Base-by-base conservation (phyloP, 192 early-diverging fungal genomes). In the Chytriomyces hyalinus region DNA sequence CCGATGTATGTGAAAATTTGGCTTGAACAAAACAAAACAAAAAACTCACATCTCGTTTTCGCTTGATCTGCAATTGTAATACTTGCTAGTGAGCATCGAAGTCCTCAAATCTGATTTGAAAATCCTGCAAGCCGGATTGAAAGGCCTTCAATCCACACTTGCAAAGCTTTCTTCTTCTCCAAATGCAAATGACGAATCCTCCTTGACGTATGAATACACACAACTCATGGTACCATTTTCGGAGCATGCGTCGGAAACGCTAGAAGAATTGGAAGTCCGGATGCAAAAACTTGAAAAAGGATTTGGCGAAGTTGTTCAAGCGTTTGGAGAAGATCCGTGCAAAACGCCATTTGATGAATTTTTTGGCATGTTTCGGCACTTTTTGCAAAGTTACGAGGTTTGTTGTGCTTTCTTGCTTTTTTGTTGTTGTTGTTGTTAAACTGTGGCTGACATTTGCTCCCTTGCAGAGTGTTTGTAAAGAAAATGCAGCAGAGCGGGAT, bases 341-440 rank as follows among this genome's bases (percentile, higher is more conserved):
- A 81, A 77, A 72, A 80, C 69, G 9, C 68, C 73, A 26, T 73
- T 73, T 48, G 81, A 85, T 28, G 81, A 85, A 45, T 85, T 85
- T 77, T 81, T 85, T 53, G 17, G 20, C 8, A 65, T 85, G 20
- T 85, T 85, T 68, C 70, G 59, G 28, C 49, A 73, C 2, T 85
- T 85, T 80, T 46, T 83, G 59, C 62, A 70, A 45, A 66, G 67
- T 17, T 85, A 78, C 67, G 61, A 80, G 72, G 84, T 84, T 46
- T 20, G 76, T 59, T 15, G 17, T 5, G 22, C 20, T 59, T 3
- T 9, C 46, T 15, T 61, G n/a, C 50, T 73, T 20, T 63, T 5
- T 17, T 36, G 43, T 36, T 69, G 10, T 15, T 73, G 0, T 17
- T 36, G 43, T 36, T 69, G 10, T 15, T 73, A 1, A 5, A 22